These are phyloP conservation scores for Phyllosticta paracitricarpa DNA, from an alignment of 2,329 filamentous ascomycete species.

Conservation along the genomic window DNA sequence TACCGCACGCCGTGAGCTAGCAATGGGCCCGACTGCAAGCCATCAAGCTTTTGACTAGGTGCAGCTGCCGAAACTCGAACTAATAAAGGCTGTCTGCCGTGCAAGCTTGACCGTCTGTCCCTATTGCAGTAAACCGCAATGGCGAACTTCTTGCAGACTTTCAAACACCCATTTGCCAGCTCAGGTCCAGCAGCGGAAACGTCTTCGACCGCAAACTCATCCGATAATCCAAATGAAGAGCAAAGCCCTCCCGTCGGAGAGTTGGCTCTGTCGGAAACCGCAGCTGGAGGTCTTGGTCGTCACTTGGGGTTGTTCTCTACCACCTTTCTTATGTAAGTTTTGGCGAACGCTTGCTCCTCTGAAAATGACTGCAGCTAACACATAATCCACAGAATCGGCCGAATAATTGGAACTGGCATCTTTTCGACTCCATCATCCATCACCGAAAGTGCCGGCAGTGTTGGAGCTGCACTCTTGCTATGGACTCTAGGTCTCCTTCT, in stretches of 20 bases:
- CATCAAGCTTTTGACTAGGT: background rate
- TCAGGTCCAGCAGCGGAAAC: background rate
- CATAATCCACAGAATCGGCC: conserved; percentile 14
- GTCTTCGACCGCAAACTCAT: background rate
- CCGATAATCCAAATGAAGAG: background rate
- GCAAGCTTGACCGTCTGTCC: background rate
- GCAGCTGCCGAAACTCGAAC: background rate
- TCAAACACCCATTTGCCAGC: background rate
- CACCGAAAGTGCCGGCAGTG: conserved; percentile 54
- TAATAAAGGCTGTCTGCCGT: background rate
- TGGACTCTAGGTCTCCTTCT: conserved; percentile 56
- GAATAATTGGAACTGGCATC: conserved; percentile 61
- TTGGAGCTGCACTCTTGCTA: conserved; percentile 51
- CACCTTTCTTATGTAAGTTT: conserved; percentile 5
- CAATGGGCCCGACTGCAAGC: background rate
- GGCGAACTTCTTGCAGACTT: background rate
- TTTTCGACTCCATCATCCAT: conserved; percentile 64
- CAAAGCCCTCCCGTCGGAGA: background rate
- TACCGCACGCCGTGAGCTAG: background rate
- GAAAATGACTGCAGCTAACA: background rate
- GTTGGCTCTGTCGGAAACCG: background rate
- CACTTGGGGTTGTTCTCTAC: conserved; percentile 9
- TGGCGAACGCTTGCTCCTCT: background rate
- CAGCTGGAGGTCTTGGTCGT: conserved; percentile 4
- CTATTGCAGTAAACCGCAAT: background rate